These are phyloP conservation scores for Russula sp. DNA, from an alignment of 768 basidiomycete species.

Conservation along the genomic window DNA sequence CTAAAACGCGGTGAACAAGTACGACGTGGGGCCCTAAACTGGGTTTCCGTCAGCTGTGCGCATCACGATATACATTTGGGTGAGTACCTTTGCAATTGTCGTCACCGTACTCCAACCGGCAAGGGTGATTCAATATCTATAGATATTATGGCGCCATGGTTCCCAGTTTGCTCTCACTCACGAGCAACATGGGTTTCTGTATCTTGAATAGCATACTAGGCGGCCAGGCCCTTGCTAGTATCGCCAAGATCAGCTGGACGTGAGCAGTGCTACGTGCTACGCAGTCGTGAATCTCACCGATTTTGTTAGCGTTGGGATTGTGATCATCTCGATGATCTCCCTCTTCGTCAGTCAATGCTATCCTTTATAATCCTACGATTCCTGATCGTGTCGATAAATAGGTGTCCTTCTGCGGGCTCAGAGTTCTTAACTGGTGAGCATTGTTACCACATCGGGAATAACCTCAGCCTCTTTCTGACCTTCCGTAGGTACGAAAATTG, in stretches of 20 bases:
- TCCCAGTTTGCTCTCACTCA: conserved; percentile 48
- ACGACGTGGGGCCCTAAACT: conserved; percentile 75
- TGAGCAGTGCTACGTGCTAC: conserved; percentile 32
- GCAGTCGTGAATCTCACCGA: not conserved
- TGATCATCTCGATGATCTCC: conserved; percentile 68
- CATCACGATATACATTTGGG: conserved; percentile 61
- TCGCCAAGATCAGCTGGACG: conserved; percentile 52
- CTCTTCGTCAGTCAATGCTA: conserved; percentile 42
- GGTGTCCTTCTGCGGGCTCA: conserved; percentile 67
- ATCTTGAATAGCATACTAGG: conserved; percentile 60
- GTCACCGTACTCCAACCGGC: not conserved
- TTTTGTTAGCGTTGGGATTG: conserved; percentile 58
- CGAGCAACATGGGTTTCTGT: conserved; percentile 55
- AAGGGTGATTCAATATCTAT: conserved; percentile 21
- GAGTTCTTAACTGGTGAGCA: conserved; percentile 54
- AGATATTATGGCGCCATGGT: conserved; percentile 57
- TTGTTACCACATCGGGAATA: not conserved
- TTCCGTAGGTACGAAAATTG: conserved; percentile 64
- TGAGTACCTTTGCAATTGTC: conserved; percentile 32
- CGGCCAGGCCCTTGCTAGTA: conserved; percentile 56
- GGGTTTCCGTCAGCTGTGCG: conserved; percentile 80
- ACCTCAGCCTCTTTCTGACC: not conserved
- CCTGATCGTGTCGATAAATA: conserved; percentile 29
- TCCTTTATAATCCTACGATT: not conserved
- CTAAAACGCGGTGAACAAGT: conserved; percentile 33